Evolutionary conservation across 2,329 filamentous ascomycete genomes (phyloP), one percentile per base, ranked within the genome.

Genomic region (Pseudocercospora crystallina): DNA sequence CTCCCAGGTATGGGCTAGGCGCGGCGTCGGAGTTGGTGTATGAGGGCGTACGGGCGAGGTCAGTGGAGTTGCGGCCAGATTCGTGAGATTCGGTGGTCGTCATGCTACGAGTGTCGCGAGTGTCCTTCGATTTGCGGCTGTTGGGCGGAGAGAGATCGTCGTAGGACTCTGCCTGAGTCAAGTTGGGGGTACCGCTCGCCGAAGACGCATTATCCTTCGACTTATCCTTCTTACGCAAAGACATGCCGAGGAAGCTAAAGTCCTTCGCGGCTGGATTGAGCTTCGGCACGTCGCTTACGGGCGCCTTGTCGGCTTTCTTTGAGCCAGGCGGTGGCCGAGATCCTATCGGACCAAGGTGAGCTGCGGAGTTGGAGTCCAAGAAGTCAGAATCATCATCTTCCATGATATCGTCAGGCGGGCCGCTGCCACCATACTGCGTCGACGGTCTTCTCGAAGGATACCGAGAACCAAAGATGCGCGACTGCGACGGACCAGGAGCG

Each of bases 221-320:
- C 40, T 69, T 71, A 44, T 66, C 69, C 54, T 70, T 70, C 50
- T 69, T 66, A 45, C 60, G 70, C 11, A 59, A 49, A 63, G 53
- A 70, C 69, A 62, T 74, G 69, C 62, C 72, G 51, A 94, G 82
- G 33, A 84, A 80, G 8, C 80, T 85, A 67, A 97, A 97, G 1
- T 87, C 89, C 8, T 91, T 91, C 0, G 92, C 94, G 5, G 89
- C 82, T 7, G 94, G 94, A 63, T 99, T 97, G 26, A 97, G 78
- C 61, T 80, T 79, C 40, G 83, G 62, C 71, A 84, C 75, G 35
- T 76, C 65, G 8, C 17, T 35, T 12, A 38, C 53, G 11, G 55
- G 33, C 7, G 51, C 43, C 36, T 55, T 51, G 3, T 54, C 59
- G 7, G 54, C 42, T 43, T 57, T 58, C 33, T 58, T 54, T 3